Conservation (phyloP, 805 yeast genomes). For the Cyberlindnera americana region DNA sequence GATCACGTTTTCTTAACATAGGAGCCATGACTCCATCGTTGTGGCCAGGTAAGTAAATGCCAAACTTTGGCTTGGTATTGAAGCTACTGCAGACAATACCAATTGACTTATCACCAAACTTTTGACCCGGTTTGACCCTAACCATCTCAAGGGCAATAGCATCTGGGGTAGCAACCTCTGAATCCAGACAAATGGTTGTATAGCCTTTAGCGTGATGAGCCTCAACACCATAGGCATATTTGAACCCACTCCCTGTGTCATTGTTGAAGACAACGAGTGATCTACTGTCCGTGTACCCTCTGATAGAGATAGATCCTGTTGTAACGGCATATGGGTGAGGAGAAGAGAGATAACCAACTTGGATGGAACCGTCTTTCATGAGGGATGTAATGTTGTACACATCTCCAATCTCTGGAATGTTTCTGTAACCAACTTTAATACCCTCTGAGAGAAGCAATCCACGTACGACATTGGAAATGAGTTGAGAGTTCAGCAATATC, state of each 20-base stretch:
- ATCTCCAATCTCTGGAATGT: constrained; percentile 2
- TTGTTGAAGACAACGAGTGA: neutral
- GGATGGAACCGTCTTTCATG: neutral
- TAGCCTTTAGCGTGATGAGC: constrained; percentile 3
- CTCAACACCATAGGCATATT: constrained; percentile 1
- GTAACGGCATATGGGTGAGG: neutral
- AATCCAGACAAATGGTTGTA: constrained; percentile 1
- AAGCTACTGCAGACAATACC: neutral
- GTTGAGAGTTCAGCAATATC: neutral
- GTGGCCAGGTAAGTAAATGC: neutral
- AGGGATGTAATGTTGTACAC: constrained; percentile 1
- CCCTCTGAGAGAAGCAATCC: neutral
- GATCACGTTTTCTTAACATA: too few relatives aligned
- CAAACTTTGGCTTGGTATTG: neutral
- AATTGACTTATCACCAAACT: neutral
- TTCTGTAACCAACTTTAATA: neutral
- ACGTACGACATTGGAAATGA: neutral
- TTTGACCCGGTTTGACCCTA: neutral
- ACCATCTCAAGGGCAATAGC: too few relatives aligned
- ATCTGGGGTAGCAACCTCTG: neutral
- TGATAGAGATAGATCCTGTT: neutral
- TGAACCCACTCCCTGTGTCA: neutral
- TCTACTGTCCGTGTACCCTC: neutral
- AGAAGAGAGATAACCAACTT: neutral
- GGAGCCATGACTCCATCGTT: neutral